Percentiles rank a stretch among this genome's conserved stretches.
Conservation (phyloP, 345 rosid genomes). For the Cardiospermum halicacabum region DNA sequence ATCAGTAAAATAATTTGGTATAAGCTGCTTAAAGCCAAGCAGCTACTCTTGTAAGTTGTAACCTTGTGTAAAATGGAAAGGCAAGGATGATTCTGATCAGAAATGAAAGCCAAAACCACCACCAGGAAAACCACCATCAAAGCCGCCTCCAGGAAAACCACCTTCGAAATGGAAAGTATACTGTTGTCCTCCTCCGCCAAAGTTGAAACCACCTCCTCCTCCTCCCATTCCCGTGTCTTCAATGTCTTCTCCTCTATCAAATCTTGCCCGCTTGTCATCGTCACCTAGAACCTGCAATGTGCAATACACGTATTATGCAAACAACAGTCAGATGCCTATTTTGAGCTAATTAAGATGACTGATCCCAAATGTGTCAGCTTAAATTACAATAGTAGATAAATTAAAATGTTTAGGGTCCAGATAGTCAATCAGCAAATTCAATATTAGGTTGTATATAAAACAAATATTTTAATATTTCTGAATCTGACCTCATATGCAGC, state of each 20-base stretch:
- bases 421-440: neutral
- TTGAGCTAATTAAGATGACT: neutral
- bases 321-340: neutral
- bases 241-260: constrained; percentile 91
- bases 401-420: neutral
- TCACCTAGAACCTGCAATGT: constrained; percentile 70
- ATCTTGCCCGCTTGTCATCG: constrained; percentile 83
- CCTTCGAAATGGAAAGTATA: constrained; percentile 85
- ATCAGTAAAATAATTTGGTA: constrained; percentile 6
- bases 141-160: constrained; percentile 89
- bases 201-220: constrained; percentile 66
- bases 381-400: neutral
- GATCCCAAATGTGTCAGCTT: neutral
- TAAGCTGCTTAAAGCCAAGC: constrained; percentile 1
- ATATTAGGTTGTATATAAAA: neutral
- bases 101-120: constrained; percentile 70
- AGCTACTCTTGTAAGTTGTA: neutral
- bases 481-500: constrained; percentile 89
- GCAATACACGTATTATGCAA: neutral
- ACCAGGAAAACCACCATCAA: constrained; percentile 51
- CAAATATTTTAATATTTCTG: neutral
- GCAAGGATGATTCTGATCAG: constrained; percentile 24
- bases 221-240: constrained; percentile 90
- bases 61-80: neutral
- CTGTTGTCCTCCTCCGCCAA: constrained; percentile 68